Percentiles rank a stretch among this genome's conserved stretches.
Conservation (phyloP, 2,329 filamentous ascomycete species). For the Cladophialophora immunda region DNA sequence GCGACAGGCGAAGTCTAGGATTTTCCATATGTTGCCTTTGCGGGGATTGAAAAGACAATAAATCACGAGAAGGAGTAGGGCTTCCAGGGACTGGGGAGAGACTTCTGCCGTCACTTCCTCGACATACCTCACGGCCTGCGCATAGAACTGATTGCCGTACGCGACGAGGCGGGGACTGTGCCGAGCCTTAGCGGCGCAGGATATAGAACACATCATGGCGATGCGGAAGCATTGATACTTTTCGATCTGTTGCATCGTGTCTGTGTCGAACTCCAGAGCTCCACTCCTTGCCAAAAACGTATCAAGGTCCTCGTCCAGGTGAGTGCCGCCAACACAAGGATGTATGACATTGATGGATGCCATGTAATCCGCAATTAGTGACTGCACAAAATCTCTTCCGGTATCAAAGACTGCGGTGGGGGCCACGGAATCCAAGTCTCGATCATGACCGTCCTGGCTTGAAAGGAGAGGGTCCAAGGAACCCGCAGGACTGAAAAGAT, state of each 20-base stretch:
- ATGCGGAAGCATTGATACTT: slow-evolving; percentile 22
- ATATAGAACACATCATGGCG: slow-evolving; percentile 16
- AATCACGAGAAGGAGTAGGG: slow-evolving; percentile 17
- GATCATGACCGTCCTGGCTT: slow-evolving; percentile 13
- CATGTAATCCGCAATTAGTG: slow-evolving; percentile 8
- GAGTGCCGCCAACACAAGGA: background rate
- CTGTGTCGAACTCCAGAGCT: slow-evolving; percentile 15
- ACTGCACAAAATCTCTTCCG: slow-evolving; percentile 7
- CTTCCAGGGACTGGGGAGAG: slow-evolving; percentile 17
- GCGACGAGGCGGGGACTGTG: slow-evolving; percentile 17
- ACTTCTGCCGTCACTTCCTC: slow-evolving; percentile 21
- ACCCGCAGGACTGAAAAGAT: slow-evolving; percentile 5
- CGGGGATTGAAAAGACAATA: slow-evolving; percentile 22
- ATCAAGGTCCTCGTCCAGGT: slow-evolving; percentile 7
- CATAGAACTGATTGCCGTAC: slow-evolving; percentile 19
- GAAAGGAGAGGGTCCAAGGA: slow-evolving; percentile 8
- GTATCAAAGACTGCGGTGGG: slow-evolving; percentile 18
- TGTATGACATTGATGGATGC: slow-evolving; percentile 12
- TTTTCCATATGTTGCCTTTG: slow-evolving; percentile 24
- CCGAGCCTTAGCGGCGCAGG: slow-evolving; percentile 11
- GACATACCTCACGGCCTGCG: slow-evolving; percentile 16
- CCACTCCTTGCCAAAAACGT: slow-evolving; percentile 6
- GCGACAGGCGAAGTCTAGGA: slow-evolving; percentile 20
- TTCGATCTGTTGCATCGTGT: slow-evolving; percentile 11
- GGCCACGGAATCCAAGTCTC: slow-evolving; percentile 18